phyloP scores from a whole-genome alignment of 139 green algal genomes.

The Coccomyxa sp. region DNA sequence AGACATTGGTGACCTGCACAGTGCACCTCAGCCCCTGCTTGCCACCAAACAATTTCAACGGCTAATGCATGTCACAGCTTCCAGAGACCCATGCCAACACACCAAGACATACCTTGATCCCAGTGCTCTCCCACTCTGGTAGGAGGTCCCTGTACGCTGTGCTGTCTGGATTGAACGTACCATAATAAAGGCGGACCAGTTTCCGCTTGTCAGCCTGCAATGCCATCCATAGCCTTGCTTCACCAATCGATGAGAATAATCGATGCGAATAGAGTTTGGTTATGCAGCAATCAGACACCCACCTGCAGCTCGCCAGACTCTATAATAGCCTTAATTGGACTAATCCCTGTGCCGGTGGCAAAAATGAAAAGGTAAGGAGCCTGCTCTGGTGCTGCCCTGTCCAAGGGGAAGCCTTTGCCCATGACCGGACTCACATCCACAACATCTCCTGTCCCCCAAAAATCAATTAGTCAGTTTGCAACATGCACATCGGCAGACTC shows the following conservation, averaged over 20 bases:
- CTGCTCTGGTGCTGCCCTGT: constrained; percentile 57
- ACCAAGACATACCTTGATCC: constrained; percentile 49
- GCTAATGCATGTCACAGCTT: too few relatives aligned
- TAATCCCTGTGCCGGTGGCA: constrained; percentile 72
- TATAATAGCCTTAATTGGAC: constrained; percentile 74
- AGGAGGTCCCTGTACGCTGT: constrained; percentile 45
- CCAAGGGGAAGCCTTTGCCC: constrained; percentile 86
- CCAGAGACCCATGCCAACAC: too few relatives aligned
- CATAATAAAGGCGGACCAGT: constrained; percentile 74
- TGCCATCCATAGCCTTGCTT: not conserved
- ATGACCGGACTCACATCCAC: constrained; percentile 54
- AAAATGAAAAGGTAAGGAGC: constrained; percentile 70
- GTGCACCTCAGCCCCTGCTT: too few relatives aligned
- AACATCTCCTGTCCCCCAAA: constrained; percentile 19
- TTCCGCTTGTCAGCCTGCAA: constrained; percentile 34
- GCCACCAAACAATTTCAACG: too few relatives aligned
- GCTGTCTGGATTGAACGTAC: constrained; percentile 34
- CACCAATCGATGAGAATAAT: not conserved
- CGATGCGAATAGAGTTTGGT: too few relatives aligned
- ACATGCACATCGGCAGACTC: not conserved
- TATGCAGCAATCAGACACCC: not conserved
- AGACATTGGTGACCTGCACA: constrained; percentile 59
- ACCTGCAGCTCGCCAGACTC: constrained; percentile 47
- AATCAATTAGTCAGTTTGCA: not conserved
- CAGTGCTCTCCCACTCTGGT: constrained; percentile 52